Evolutionary conservation across 2,329 filamentous ascomycete genomes (phyloP).

Genomic region (Xylaria sp.): DNA sequence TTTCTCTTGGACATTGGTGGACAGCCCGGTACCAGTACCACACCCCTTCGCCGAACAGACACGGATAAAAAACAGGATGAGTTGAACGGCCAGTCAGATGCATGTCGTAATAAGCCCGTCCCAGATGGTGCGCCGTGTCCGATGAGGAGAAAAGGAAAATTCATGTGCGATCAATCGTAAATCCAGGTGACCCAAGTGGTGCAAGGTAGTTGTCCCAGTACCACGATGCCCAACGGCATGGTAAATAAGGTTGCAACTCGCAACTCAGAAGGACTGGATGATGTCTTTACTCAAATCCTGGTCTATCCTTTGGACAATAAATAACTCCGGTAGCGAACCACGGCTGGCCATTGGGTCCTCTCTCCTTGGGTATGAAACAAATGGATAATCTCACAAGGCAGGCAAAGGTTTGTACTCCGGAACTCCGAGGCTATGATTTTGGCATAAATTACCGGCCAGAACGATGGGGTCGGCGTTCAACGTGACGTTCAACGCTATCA

Average conservation of each 20-base stretch:
- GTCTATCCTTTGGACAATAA: constrained; percentile 49
- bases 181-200: constrained; percentile 42
- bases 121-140: constrained; percentile 49
- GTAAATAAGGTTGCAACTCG: constrained; percentile 51
- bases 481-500: constrained; percentile 49
- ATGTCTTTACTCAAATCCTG: constrained; percentile 48
- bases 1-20: constrained; percentile 49
- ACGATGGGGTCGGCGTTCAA: constrained; percentile 43
- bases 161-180: constrained; percentile 47
- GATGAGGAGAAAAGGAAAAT: constrained; percentile 46
- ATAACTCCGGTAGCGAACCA: constrained; percentile 44
- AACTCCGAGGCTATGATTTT: constrained; percentile 42
- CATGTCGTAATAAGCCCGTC: constrained; percentile 48
- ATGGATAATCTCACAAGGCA: constrained; percentile 44
- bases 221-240: constrained; percentile 45
- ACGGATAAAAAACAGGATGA: constrained; percentile 46
- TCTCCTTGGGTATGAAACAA: constrained; percentile 49
- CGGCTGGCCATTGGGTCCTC: constrained; percentile 45
- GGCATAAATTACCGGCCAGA: constrained; percentile 46
- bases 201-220: constrained; percentile 40
- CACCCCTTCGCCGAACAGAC: constrained; percentile 46
- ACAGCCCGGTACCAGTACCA: constrained; percentile 44
- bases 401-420: constrained; percentile 37
- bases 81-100: constrained; percentile 49
- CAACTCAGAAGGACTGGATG: constrained; percentile 48